Evolutionary conservation across 164 flowering plant species (phyloP).

Genomic region (Cinnamomum chago): DNA sequence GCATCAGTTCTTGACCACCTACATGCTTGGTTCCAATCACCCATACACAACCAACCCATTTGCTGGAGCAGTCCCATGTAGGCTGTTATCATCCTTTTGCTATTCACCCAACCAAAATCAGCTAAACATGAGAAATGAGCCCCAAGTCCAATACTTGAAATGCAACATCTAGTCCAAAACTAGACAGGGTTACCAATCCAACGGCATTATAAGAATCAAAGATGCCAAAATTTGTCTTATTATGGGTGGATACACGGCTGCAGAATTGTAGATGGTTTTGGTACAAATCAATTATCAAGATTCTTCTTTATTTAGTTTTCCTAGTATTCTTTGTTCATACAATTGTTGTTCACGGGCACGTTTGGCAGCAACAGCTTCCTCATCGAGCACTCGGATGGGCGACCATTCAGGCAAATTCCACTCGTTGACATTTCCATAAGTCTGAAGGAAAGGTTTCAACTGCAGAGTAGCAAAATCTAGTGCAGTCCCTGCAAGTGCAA

Average conservation of each 20-base stretch:
- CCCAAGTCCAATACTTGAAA: neutral
- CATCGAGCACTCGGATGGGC: constrained; percentile 85
- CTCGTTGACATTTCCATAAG: constrained; percentile 27
- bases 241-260: neutral
- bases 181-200: neutral
- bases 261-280: neutral
- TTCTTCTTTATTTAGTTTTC: constrained; percentile 46
- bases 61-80: no score
- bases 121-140: neutral
- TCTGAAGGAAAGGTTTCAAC: constrained; percentile 32
- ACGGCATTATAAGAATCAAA: no score
- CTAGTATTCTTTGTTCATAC: constrained; percentile 34
- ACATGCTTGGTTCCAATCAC: no score
- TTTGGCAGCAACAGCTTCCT: constrained; percentile 84
- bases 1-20: no score
- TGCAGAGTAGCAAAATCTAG: constrained; percentile 52
- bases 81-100: no score
- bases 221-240: neutral
- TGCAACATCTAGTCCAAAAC: neutral
- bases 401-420: constrained; percentile 82
- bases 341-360: constrained; percentile 62
- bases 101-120: neutral
- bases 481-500: constrained; percentile 67
- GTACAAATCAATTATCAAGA: constrained; percentile 26
- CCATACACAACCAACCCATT: no score